Conservation (phyloP, 495 filamentous ascomycete species). For the Articulospora tetracladia region DNA sequence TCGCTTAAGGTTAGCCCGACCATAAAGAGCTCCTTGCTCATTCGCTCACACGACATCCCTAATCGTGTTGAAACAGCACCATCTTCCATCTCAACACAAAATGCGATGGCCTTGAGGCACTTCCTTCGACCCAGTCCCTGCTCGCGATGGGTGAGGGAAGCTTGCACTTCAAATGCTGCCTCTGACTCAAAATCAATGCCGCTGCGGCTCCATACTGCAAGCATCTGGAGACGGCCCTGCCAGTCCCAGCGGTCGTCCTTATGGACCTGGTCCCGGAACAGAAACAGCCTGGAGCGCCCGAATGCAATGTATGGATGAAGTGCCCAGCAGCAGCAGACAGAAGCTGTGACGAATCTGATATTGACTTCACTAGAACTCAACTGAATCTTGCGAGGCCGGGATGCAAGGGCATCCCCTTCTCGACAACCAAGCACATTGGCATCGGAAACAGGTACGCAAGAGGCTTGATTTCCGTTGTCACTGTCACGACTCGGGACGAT, state of each 20-base stretch:
- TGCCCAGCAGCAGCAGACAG: neutral
- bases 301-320: conserved; percentile 1
- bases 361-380: conserved; percentile 4
- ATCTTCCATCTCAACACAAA: conserved; percentile 4
- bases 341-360: conserved; percentile 1
- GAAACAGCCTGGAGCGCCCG: neutral
- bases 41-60: neutral
- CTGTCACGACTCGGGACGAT: neutral
- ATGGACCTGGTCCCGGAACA: neutral
- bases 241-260: neutral
- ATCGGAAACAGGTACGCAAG: neutral
- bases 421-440: neutral
- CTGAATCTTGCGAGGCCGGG: neutral
- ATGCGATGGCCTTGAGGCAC: conserved; percentile 17
- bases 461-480: neutral
- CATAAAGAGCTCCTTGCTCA: neutral
- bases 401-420: conserved; percentile 1
- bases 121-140: conserved; percentile 1
- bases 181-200: conserved; percentile 7
- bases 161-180: neutral
- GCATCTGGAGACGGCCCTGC: neutral
- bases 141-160: neutral
- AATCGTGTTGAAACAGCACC: neutral
- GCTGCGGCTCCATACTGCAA: neutral
- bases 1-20: neutral